A percentile compares a stretch with the other conserved stretches of the same genome.
These are phyloP conservation scores for Talaromyces stipitatus DNA, from an alignment of 495 filamentous ascomycete genomes.

Conservation along the genomic window DNA sequence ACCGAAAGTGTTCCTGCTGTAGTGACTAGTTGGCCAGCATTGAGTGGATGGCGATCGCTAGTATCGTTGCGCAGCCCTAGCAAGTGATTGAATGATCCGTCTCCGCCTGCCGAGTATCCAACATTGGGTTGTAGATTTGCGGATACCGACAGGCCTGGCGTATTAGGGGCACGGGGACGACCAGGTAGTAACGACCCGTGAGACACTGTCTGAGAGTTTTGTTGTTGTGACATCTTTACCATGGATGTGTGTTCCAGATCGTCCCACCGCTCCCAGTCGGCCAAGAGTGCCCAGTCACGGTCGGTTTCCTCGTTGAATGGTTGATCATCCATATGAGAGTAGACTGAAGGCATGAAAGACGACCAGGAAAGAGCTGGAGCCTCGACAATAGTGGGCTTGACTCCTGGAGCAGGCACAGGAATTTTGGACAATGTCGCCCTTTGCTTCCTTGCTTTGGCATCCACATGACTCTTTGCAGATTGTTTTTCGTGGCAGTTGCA, in stretches of 20 bases:
- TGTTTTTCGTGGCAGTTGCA: conserved; percentile 36
- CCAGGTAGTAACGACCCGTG: not conserved
- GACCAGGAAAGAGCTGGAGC: not conserved
- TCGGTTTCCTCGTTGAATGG: not conserved
- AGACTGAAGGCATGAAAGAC: not conserved
- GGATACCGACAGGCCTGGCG: not conserved
- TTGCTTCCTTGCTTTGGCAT: not conserved
- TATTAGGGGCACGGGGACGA: not conserved
- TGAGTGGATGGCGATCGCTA: not conserved
- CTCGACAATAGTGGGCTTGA: not conserved
- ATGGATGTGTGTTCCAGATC: not conserved
- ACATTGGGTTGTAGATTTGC: not conserved
- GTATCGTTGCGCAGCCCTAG: not conserved
- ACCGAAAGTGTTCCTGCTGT: not conserved
- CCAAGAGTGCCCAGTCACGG: not conserved
- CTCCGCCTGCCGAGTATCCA: not conserved
- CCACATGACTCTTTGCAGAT: not conserved
- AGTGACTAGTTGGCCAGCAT: not conserved
- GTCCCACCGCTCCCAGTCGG: not conserved
- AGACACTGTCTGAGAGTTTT: not conserved
- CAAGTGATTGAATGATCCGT: not conserved
- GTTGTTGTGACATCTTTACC: not conserved
- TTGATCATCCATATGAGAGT: not conserved
- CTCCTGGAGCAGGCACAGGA: not conserved
- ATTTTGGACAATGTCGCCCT: not conserved